Percentiles rank a stretch among this genome's conserved stretches.
These are phyloP conservation scores for Parietichytrium sp. DNA, from an alignment of 108 stramenopile genomes.

Conservation along the genomic window DNA sequence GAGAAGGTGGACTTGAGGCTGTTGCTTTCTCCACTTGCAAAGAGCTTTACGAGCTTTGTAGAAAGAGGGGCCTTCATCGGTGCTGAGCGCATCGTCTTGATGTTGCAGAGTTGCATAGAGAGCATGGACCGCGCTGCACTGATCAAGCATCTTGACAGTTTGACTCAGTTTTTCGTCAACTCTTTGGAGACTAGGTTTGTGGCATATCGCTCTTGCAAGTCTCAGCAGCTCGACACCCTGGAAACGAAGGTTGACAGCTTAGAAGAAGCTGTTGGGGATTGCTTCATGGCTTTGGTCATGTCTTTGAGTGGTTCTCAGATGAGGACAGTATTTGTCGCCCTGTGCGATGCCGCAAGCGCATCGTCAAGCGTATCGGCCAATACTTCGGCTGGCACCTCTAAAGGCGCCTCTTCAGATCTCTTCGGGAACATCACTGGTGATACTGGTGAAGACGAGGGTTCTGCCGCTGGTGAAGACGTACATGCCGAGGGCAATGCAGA, in stretches of 20 bases:
- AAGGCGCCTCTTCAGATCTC: background rate
- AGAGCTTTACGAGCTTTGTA: background rate
- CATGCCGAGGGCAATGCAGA: background rate
- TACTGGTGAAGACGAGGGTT: background rate
- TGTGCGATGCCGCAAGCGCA: too few species aligned
- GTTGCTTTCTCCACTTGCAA: background rate
- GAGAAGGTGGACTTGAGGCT: background rate
- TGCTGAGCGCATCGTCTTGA: background rate
- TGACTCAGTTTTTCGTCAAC: slow-evolving; percentile 3
- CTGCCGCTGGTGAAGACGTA: background rate
- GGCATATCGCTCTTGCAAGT: background rate
- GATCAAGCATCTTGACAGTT: background rate
- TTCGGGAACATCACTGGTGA: background rate
- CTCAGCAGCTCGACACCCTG: background rate
- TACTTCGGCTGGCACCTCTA: background rate
- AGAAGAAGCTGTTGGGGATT: background rate
- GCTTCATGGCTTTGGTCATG: background rate
- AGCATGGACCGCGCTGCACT: background rate
- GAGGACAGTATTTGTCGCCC: background rate
- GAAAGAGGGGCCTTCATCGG: background rate
- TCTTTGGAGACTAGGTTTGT: slow-evolving; percentile 19
- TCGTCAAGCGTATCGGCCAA: background rate
- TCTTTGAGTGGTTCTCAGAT: background rate
- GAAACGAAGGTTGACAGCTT: background rate
- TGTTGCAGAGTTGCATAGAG: background rate